Base-by-base conservation (phyloP, 2,329 filamentous ascomycete genomes). In the Coleophoma eucalyptorum region DNA sequence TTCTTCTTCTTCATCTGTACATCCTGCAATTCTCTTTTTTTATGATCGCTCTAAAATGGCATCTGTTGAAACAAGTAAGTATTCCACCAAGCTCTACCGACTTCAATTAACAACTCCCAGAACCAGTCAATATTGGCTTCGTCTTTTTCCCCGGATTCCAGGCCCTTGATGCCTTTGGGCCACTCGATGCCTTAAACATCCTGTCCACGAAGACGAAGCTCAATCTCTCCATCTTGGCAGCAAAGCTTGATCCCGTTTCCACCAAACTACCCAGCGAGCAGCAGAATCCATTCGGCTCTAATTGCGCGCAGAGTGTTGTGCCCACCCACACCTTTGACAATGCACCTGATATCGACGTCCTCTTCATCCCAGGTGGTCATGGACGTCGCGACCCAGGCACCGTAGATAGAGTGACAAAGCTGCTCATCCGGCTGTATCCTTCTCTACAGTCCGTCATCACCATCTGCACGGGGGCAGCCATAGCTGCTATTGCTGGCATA, bases 341-440 rank as follows among this genome's bases (percentile, higher is more conserved):
- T 12, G 48, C 56, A 6, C 60, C 60, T 6, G 19, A 20, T 4
- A 65, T 86, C 4, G 81, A 87, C 42, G 78, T 87, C 3, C 71
- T 89, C 16, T 65, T 89, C n/a, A 67, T 89, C 8, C 86, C 85
- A 0, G 85, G 86, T 2, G 84, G 85, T 0, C 48, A 67, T 0
- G 84, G 84, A 0, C 70, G 68, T 1, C 66, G 73, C 2, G 59
- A 62, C 65, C 20, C 49, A n/a, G 20, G 3, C 5, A 44, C 42
- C 20, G 31, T 44, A 7, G 21, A 20, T 4, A n/a, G 12, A n/a
- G 11, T 15, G 12, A 31, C 42, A 5, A 16, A 21, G 13, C 31
- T 31, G n/a, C n/a, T 44, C 13, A 38, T 44, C 11, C 4, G 20
- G 19, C 5, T 16, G 4, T 79, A 72, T 57, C 73, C 76, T 0